Evolutionary conservation across 805 yeast genomes (phyloP).

Genomic region (Allodekkera sacchari): DNA sequence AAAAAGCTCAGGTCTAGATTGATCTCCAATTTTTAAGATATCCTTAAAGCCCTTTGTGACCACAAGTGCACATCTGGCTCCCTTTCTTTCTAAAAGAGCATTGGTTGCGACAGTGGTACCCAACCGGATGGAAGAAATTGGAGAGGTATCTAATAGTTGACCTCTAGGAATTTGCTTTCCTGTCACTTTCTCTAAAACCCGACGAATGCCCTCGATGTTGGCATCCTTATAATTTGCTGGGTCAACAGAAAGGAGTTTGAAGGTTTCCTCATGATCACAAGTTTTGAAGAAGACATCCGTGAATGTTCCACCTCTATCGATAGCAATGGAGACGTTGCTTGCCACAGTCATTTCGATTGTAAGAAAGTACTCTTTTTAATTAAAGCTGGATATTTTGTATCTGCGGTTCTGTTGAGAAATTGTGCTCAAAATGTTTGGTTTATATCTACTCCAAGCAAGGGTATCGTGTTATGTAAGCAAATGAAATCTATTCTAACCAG

Average conservation of each 20-base stretch:
- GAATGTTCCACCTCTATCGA: conserved; percentile 70
- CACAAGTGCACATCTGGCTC: conserved; percentile 68
- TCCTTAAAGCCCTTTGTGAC: conserved; percentile 82
- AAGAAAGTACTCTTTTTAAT: neutral
- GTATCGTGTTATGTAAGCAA: no score
- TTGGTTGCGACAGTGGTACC: conserved; percentile 91
- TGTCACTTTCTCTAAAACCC: conserved; percentile 52
- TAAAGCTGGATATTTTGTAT: no score
- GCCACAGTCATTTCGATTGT: conserved; percentile 2
- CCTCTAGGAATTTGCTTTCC: conserved; percentile 44
- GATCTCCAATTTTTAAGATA: conserved; percentile 71
- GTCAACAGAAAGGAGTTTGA: conserved; percentile 77
- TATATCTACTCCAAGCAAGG: no score
- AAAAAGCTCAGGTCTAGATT: conserved; percentile 77
- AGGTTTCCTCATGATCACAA: conserved; percentile 41
- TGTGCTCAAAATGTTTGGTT: no score
- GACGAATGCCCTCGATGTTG: conserved; percentile 76
- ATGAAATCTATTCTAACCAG: no score
- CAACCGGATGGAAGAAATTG: conserved; percentile 62
- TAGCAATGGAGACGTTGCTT: conserved; percentile 35
- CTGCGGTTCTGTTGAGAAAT: no score
- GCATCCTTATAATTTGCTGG: conserved; percentile 79
- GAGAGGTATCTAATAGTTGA: conserved; percentile 43
- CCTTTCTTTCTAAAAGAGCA: conserved; percentile 80
- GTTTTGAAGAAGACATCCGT: conserved; percentile 45